A percentile compares a stretch with the other conserved stretches of the same genome.
These are phyloP conservation scores for Xylariaceae sp. DNA, from an alignment of 2,329 filamentous ascomycete species.

Conservation along the genomic window DNA sequence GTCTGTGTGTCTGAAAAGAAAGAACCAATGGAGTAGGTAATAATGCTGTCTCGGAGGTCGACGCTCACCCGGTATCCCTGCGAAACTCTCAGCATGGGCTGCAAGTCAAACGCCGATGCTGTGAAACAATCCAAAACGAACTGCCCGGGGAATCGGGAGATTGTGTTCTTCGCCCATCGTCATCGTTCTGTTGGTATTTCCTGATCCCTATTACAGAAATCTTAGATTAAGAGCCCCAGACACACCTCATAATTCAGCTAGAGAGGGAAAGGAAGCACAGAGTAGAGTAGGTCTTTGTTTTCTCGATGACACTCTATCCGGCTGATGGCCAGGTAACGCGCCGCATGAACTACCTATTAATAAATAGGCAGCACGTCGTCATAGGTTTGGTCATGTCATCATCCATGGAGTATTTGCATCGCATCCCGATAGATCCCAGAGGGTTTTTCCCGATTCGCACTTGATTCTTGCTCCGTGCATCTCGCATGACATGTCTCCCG, in stretches of 20 bases:
- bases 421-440: too few relatives aligned
- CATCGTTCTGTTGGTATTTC: too few relatives aligned
- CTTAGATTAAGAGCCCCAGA: slow-evolving; percentile 5
- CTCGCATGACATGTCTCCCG: too few relatives aligned
- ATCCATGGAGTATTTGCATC: too few relatives aligned
- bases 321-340: slow-evolving; percentile 12
- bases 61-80: slow-evolving; percentile 5
- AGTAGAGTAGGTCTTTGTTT: slow-evolving; percentile 3
- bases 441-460: too few relatives aligned
- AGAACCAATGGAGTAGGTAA: slow-evolving; percentile 1
- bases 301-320: slow-evolving; percentile 5
- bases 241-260: background rate
- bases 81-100: background rate
- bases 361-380: too few relatives aligned
- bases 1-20: too few relatives aligned
- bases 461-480: too few relatives aligned
- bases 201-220: too few relatives aligned
- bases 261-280: slow-evolving; percentile 1
- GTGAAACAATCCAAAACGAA: slow-evolving; percentile 19
- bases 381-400: too few relatives aligned
- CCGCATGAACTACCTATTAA: too few relatives aligned
- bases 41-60: background rate
- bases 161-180: slow-evolving; percentile 2
- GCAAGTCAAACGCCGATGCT: slow-evolving; percentile 15
- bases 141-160: slow-evolving; percentile 7